These are phyloP conservation scores for Sordaria brevicollis DNA, from an alignment of 495 filamentous ascomycete species.

Conservation along the genomic window DNA sequence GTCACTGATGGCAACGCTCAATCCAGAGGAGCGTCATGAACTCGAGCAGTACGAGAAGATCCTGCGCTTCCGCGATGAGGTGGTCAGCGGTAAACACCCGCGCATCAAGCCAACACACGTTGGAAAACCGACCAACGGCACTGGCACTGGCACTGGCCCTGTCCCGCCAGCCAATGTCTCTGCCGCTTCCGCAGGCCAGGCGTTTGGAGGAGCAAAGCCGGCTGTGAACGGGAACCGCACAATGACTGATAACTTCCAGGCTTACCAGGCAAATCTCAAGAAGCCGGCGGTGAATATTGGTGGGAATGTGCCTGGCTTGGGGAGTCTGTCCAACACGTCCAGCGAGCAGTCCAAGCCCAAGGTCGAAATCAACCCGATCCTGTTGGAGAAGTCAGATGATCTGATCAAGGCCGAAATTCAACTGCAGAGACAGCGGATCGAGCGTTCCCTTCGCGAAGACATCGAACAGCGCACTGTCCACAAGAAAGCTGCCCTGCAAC, in stretches of 20 bases:
- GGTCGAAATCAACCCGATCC: slow-evolving; percentile 61
- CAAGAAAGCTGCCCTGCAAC: slow-evolving; percentile 43
- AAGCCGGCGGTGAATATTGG: slow-evolving; percentile 14
- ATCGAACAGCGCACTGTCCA: slow-evolving; percentile 52
- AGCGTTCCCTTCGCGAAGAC: slow-evolving; percentile 66
- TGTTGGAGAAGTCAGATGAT: slow-evolving; percentile 76
- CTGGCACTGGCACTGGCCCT: slow-evolving; percentile 4
- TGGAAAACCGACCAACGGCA: slow-evolving; percentile 34
- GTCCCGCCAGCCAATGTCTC: slow-evolving; percentile 12
- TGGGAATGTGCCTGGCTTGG: slow-evolving; percentile 16
- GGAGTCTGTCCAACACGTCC: slow-evolving; percentile 9
- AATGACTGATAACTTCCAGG: slow-evolving; percentile 25
- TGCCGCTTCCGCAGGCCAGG: slow-evolving; percentile 16
- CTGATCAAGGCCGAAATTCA: slow-evolving; percentile 73
- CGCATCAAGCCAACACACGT: slow-evolving; percentile 36
- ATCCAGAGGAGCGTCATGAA: slow-evolving; percentile 12
- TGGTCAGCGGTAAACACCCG: slow-evolving; percentile 21
- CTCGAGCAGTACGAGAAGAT: slow-evolving; percentile 24
- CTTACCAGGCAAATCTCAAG: slow-evolving; percentile 29
- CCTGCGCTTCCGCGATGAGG: slow-evolving; percentile 27
- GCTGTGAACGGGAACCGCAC: slow-evolving; percentile 18
- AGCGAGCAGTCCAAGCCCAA: slow-evolving; percentile 23
- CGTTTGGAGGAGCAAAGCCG: slow-evolving; percentile 9
- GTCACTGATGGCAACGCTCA: slow-evolving; percentile 12
- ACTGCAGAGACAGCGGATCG: slow-evolving; percentile 68